Evolutionary conservation across 176 grass and related monocot species (phyloP).

Genomic region (Avena atlantica): DNA sequence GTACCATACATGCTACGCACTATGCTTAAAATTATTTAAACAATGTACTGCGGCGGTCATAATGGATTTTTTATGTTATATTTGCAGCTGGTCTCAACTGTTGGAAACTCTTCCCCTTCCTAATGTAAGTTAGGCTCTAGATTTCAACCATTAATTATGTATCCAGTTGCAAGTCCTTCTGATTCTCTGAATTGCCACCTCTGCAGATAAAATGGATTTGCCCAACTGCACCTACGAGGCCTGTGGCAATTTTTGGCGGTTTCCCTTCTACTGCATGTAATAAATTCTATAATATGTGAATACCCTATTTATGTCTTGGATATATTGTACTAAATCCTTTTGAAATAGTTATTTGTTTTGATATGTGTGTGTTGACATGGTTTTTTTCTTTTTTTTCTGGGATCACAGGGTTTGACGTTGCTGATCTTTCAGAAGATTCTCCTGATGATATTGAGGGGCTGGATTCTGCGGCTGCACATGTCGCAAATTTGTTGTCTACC

Average conservation of each 20-base stretch:
- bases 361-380: conserved; percentile 1
- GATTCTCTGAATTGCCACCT: conserved; percentile 9
- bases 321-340: conserved; percentile 13
- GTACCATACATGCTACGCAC: too few relatives aligned
- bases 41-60: background rate
- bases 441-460: conserved; percentile 80
- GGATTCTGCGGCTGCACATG: conserved; percentile 93
- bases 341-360: conserved; percentile 1
- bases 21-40: background rate
- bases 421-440: conserved; percentile 82
- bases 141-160: conserved; percentile 35
- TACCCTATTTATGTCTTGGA: conserved; percentile 23
- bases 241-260: conserved; percentile 83
- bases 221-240: conserved; percentile 83
- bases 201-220: conserved; percentile 99
- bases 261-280: conserved; percentile 91
- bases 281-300: conserved; percentile 49
- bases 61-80: conserved; percentile 51
- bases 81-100: conserved; percentile 91
- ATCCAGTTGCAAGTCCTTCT: conserved; percentile 25
- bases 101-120: conserved; percentile 98
- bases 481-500: conserved; percentile 93
- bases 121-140: conserved; percentile 73
- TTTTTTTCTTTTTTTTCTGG: background rate
- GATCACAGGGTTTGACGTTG: conserved; percentile 89